A percentile compares a stretch with the other conserved stretches of the same genome.
These are phyloP conservation scores for Chenopodium formosanum DNA, from an alignment of 148 eudicot species.

Conservation along the genomic window DNA sequence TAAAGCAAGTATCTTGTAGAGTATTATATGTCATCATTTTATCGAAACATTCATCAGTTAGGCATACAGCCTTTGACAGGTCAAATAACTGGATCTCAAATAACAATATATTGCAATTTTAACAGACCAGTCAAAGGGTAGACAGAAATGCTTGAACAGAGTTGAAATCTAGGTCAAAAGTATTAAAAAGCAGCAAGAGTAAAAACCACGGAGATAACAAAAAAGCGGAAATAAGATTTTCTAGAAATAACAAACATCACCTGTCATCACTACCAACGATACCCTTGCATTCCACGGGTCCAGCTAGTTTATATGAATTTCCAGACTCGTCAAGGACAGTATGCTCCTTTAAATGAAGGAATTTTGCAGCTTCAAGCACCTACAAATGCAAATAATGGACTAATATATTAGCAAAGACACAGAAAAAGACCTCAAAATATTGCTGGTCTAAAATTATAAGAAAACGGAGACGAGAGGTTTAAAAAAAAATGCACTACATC, in stretches of 20 bases:
- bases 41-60: neutral
- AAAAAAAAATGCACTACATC: neutral
- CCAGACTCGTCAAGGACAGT: conserved; percentile 90
- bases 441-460: neutral
- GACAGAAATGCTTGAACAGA: neutral
- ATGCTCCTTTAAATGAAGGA: conserved; percentile 93
- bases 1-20: neutral
- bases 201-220: neutral
- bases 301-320: conserved; percentile 78
- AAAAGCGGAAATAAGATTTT: neutral
- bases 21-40: neutral
- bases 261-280: conserved; percentile 99
- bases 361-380: conserved; percentile 94
- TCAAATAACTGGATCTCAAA: neutral
- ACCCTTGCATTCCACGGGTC: conserved; percentile 99
- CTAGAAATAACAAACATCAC: conserved; percentile 31
- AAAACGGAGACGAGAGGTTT: neutral
- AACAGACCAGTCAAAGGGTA: neutral
- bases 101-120: neutral
- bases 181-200: neutral
- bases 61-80: neutral
- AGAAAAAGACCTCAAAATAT: neutral
- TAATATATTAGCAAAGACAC: neutral
- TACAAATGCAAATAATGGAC: conserved; percentile 16
- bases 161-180: neutral